Evolutionary conservation across 2,329 filamentous ascomycete genomes (phyloP).

Genomic region (Ophiostoma perfectum): DNA sequence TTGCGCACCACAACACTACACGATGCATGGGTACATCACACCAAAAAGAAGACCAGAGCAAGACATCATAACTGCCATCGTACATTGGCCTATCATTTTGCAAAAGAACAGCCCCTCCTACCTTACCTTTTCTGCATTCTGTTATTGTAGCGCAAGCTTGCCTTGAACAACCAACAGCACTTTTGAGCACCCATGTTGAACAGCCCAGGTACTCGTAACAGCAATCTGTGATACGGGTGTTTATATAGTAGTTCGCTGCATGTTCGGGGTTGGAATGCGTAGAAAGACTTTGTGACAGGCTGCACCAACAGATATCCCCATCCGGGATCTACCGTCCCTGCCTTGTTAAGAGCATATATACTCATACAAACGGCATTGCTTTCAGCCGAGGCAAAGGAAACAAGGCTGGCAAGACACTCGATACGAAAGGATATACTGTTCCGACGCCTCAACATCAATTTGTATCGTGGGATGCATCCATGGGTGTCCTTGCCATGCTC

Average conservation of each 20-base stretch:
- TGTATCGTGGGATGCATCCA: not conserved
- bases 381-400: not conserved
- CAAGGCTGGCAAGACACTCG: no score
- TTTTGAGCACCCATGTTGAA: no score
- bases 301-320: not conserved
- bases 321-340: not conserved
- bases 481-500: not conserved
- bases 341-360: not conserved
- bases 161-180: no score
- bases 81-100: not conserved
- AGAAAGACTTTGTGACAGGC: not conserved
- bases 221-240: no score
- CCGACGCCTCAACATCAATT: not conserved
- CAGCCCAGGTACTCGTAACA: no score
- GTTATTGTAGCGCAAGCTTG: no score
- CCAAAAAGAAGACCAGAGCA: not conserved
- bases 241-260: not conserved
- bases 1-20: not conserved
- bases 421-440: not conserved
- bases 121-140: no score
- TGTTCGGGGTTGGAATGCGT: not conserved
- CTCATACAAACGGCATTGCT: not conserved
- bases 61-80: not conserved
- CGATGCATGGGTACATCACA: no score
- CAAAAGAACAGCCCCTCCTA: no score